Evolutionary conservation across 805 yeast genomes (phyloP).

Genomic region (Debaryomyces tyrocola): DNA sequence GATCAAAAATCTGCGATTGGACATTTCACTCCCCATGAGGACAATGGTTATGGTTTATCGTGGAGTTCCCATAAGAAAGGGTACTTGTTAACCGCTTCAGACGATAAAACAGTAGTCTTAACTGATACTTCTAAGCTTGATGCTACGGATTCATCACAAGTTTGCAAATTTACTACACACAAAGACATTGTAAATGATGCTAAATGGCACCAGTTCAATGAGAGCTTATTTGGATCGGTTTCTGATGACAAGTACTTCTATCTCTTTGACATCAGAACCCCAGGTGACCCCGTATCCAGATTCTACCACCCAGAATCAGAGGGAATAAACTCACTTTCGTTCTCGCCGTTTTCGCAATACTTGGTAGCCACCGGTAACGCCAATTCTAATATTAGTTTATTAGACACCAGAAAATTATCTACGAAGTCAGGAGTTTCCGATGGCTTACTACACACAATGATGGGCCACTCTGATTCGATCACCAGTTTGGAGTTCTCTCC

Average conservation of each 20-base stretch:
- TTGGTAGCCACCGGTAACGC: conserved; percentile 70
- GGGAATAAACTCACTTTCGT: conserved; percentile 63
- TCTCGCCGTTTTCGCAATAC: conserved; percentile 60
- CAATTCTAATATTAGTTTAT: conserved; percentile 63
- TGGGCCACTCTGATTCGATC: conserved; percentile 76
- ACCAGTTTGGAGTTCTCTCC: conserved; percentile 79
- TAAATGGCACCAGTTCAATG: conserved; percentile 62
- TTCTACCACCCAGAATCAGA: conserved; percentile 27
- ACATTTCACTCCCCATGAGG: conserved; percentile 52
- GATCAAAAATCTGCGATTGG: conserved; percentile 24
- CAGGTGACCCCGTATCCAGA: conserved; percentile 22
- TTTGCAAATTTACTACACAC: conserved; percentile 33
- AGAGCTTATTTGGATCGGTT: conserved; percentile 62
- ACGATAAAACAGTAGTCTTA: conserved; percentile 62
- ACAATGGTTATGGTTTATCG: conserved; percentile 73
- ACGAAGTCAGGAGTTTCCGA: conserved; percentile 7
- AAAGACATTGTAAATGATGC: conserved; percentile 71
- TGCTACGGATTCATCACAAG: conserved; percentile 3
- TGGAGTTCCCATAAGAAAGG: conserved; percentile 58
- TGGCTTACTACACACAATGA: conserved; percentile 62
- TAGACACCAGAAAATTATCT: conserved; percentile 55
- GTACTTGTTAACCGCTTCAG: conserved; percentile 59
- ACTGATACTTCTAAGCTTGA: conserved; percentile 46
- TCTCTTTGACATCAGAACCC: conserved; percentile 53
- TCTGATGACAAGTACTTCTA: conserved; percentile 65